Evolutionary conservation across 2,329 filamentous ascomycete genomes (phyloP).

Genomic region (Aspergillus quadricinctus): DNA sequence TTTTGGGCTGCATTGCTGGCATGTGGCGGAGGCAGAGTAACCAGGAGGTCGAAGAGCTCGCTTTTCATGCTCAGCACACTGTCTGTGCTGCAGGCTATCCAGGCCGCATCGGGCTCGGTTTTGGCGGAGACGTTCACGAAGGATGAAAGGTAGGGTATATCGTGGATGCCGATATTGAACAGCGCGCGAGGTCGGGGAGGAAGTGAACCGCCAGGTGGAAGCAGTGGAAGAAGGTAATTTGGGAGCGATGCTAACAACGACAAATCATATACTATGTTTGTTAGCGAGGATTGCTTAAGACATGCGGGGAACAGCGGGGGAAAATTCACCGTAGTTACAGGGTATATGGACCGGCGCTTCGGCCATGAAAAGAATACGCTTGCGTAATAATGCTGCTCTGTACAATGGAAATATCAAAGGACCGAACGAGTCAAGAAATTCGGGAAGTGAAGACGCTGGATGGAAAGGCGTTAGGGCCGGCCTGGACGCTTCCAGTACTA

Average conservation of each 20-base stretch:
- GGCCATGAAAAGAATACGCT: conserved; percentile 81
- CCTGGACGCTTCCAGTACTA: conserved; percentile 36
- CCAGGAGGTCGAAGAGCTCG: conserved; percentile 81
- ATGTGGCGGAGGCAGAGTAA: conserved; percentile 69
- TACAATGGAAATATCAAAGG: conserved; percentile 90
- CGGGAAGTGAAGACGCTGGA: conserved; percentile 76
- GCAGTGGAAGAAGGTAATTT: conserved; percentile 62
- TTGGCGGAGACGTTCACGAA: conserved; percentile 49
- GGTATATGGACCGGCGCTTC: conserved; percentile 78
- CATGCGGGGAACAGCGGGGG: not conserved
- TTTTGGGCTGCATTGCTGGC: conserved; percentile 55
- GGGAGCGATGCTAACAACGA: conserved; percentile 91
- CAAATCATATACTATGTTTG: conserved; percentile 73
- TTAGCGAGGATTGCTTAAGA: conserved; percentile 15
- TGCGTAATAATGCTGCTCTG: conserved; percentile 77
- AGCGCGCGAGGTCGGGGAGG: conserved; percentile 68
- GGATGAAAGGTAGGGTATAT: conserved; percentile 74
- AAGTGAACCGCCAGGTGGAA: conserved; percentile 59
- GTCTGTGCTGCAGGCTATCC: conserved; percentile 95
- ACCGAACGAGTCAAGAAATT: conserved; percentile 77
- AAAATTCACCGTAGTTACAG: conserved; percentile 77
- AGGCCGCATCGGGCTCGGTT: conserved; percentile 53
- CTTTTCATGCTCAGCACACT: conserved; percentile 84
- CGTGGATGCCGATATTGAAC: conserved; percentile 91
- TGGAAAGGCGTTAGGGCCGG: conserved; percentile 72